A percentile compares a stretch with the other conserved stretches of the same genome.
Evolutionary conservation across 2,329 filamentous ascomycete genomes (phyloP).

Genomic region (Talaromyces rugulosus): DNA sequence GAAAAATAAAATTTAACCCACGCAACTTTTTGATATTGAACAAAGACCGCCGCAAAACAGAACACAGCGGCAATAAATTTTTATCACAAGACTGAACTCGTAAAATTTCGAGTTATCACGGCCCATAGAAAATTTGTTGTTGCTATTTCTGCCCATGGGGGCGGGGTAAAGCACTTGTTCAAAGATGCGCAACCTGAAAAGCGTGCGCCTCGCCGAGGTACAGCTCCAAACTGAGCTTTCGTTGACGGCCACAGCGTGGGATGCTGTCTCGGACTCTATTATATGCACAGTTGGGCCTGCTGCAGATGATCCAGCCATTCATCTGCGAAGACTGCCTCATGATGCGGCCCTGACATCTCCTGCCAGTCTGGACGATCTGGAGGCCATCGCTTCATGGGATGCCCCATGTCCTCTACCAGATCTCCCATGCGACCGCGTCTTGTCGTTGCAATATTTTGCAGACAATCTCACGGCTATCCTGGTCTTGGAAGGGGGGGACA

Average conservation of each 20-base stretch:
- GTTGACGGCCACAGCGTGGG: slow-evolving; percentile 80
- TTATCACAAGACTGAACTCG: neutral
- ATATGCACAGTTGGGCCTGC: slow-evolving; percentile 83
- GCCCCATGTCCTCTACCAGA: slow-evolving; percentile 75
- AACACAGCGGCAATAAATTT: neutral
- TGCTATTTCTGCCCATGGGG: slow-evolving; percentile 25
- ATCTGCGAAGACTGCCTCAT: slow-evolving; percentile 56
- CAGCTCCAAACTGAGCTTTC: slow-evolving; percentile 56
- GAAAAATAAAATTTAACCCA: slow-evolving; percentile 37
- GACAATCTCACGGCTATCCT: slow-evolving; percentile 75
- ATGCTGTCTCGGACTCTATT: slow-evolving; percentile 70
- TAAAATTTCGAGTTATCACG: neutral
- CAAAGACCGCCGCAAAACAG: slow-evolving; percentile 7
- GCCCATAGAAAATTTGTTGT: neutral
- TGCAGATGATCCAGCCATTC: slow-evolving; percentile 64
- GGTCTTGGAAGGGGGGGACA: slow-evolving; percentile 84
- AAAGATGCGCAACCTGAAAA: slow-evolving; percentile 84
- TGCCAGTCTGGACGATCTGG: slow-evolving; percentile 36
- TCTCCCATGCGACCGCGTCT: slow-evolving; percentile 67
- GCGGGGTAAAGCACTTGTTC: slow-evolving; percentile 26
- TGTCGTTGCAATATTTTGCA: slow-evolving; percentile 79
- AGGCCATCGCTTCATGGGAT: slow-evolving; percentile 78
- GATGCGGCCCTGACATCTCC: slow-evolving; percentile 36
- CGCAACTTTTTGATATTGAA: slow-evolving; percentile 23
- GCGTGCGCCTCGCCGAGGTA: slow-evolving; percentile 66